Base-by-base conservation (phyloP, 768 basidiomycete species). In the Boletellus emodensis region DNA sequence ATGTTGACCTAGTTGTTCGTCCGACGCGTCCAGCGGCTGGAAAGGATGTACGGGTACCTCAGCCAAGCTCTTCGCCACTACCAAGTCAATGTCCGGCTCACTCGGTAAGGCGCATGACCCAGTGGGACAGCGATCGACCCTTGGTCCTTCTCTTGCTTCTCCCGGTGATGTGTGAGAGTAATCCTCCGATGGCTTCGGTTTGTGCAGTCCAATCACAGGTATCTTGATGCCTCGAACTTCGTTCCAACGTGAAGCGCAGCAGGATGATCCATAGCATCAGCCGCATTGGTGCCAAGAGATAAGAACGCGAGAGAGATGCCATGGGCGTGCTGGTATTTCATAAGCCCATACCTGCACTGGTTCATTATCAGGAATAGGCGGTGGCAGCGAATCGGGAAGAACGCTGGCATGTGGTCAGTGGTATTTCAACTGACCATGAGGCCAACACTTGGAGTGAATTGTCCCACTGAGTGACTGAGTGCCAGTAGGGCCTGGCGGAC, bases 1-100 rank as follows among this genome's bases (percentile, higher is more conserved):
- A 3, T 24, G 32, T 40, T 28, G 3, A 22, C n/a, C 3, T 7
- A 59, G 60, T 22, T 61, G 14, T 62, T 61, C 40, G 17, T 40
- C 40, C 35, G 33, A 12, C 60, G 60, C 13, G 41, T 61, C 33
- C 40, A 49, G 18, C 44, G 38, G 34, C 37, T 61, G 24, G 60
- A 61, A 43, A 44, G 1, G 4, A 44, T 61, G 56, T 61, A 61
- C 4, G 51, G 51, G 18, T 60, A 53, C 37, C 61, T 62, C 9
- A 57, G 58, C 22, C 54, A 40, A 26, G 61, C 61, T 6, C 61
- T 62, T 37, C 58, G 55, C 28, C 45, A 54, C 30, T 63, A 62
- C 36, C 61, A 62, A 20, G 47, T 54, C 46, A 61, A 47, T 6
- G 59, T 61, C 37, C 53, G 2, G 10, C 49, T 61, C 5, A 46